phyloP scores from a whole-genome alignment of 192 early-diverging fungal species.

The Jimgerdemannia flammicorona region DNA sequence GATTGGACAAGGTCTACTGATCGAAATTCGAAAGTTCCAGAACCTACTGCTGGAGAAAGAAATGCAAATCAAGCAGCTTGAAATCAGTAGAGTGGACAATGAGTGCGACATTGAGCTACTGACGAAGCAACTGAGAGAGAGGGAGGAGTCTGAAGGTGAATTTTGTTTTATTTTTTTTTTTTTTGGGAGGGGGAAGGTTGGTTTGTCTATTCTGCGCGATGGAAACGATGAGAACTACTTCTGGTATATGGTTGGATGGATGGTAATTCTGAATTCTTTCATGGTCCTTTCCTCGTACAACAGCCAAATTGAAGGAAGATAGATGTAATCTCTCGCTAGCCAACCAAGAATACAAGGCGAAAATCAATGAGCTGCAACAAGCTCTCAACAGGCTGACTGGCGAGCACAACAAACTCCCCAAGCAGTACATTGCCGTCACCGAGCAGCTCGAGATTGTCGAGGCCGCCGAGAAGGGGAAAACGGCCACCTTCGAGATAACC shows the following conservation, averaged over 20 bases:
- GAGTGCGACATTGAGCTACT: slow-evolving; percentile 47
- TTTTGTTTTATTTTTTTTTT: background rate
- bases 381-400: slow-evolving; percentile 37
- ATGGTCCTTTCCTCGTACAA: background rate
- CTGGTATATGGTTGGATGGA: background rate
- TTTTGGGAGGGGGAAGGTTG: too few species aligned
- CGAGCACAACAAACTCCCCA: slow-evolving; percentile 55
- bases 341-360: slow-evolving; percentile 42
- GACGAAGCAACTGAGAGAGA: slow-evolving; percentile 42
- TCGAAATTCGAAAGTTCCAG: slow-evolving; percentile 41
- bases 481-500: slow-evolving; percentile 32
- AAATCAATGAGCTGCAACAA: slow-evolving; percentile 39
- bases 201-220: too few species aligned
- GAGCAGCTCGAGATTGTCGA: slow-evolving; percentile 58
- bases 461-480: slow-evolving; percentile 47
- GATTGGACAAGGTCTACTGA: slow-evolving; percentile 39
- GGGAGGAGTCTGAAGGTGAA: slow-evolving; percentile 56
- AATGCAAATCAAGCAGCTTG: slow-evolving; percentile 31
- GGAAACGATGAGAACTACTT: too few species aligned
- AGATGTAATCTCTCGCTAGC: slow-evolving; percentile 51
- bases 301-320: slow-evolving; percentile 52
- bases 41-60: slow-evolving; percentile 38
- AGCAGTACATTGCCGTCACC: slow-evolving; percentile 43
- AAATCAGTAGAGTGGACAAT: slow-evolving; percentile 46
- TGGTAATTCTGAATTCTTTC: background rate